phyloP scores from a whole-genome alignment of 2,329 filamentous ascomycete species.

The Monosporascus sp. region DNA sequence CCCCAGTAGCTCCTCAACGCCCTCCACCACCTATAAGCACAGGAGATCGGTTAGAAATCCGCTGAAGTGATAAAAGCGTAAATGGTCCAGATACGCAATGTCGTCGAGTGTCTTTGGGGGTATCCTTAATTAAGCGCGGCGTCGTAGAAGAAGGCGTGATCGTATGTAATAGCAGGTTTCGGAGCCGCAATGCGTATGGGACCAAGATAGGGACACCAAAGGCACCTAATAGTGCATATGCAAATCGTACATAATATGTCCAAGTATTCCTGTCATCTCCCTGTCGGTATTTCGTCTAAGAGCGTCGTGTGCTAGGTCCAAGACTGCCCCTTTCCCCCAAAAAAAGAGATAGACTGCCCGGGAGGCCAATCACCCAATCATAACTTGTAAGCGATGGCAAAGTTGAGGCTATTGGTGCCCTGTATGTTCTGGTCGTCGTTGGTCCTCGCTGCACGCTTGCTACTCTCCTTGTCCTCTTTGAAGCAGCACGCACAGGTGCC shows the following conservation, averaged over 20 bases:
- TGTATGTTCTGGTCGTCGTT: not conserved
- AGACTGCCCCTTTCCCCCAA: too few relatives aligned
- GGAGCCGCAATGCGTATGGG: not conserved
- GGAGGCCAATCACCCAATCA: not conserved
- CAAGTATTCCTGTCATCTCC: not conserved
- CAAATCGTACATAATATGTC: not conserved
- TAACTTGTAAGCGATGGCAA: not conserved
- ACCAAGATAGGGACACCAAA: not conserved
- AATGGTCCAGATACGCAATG: not conserved
- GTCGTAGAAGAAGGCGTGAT: too few relatives aligned
- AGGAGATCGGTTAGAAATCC: not conserved
- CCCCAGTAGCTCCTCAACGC: not conserved
- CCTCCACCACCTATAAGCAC: not conserved
- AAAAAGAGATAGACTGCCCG: not conserved
- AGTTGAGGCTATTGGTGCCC: not conserved
- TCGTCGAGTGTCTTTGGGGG: not conserved
- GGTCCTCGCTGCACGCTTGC: not conserved
- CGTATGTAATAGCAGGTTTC: too few relatives aligned
- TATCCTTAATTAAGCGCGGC: not conserved
- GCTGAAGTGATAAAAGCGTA: not conserved
- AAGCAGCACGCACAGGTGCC: slow-evolving; percentile 22
- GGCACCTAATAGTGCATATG: not conserved
- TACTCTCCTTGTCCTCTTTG: slow-evolving; percentile 15
- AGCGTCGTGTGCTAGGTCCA: not conserved
- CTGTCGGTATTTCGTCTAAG: not conserved